Base-by-base conservation (phyloP, 2,329 filamentous ascomycete genomes). In the Penicillium olsonii region DNA sequence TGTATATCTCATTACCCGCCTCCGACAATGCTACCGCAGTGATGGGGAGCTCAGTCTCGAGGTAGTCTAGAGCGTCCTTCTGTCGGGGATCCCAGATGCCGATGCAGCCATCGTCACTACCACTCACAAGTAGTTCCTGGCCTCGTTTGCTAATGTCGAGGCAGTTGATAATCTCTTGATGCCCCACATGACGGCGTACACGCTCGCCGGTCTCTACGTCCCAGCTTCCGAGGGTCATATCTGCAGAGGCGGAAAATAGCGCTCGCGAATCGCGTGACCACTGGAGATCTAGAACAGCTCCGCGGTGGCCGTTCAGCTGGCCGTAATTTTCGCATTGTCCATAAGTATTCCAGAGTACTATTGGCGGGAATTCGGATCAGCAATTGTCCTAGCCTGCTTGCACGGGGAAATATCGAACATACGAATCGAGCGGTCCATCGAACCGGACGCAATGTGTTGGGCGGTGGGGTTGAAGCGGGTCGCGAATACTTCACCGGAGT, bases 241-340 rank as follows among this genome's bases (percentile, higher is more conserved):
- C 94, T 59, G 94, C 92, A 27, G 92, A 96, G 37, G 92, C 92
- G 7, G 92, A 94, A 67, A 92, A 97, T 43, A 99, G 72, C 35
- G 92, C 87, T 63, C 88, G 85, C 17, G 91, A 95, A 75, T 99
- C 94, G 68, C 94, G 87, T 22, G 94, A 96, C 94, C 94, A 99
- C 67, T 96, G 91, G 38, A 99, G 76, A 71, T 97, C 94, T 20
- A 97, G 78, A 41, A 99, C 78, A 1, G 94, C 94, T 59, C 90
- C 90, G 68, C 90, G 91, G 75, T 99, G 94, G 27, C 94, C 94
- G 8, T 79, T 90, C 44, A 99, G 78, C 22, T 89, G 76, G 52
- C 92, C 92, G 65, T 96, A 96, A 74, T 99, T 99, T 66, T 95
- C 89, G 75, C 92, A 96, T 62, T 90, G 83, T 64, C 91, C 92